Conservation (phyloP, 176 grass and related monocot genomes). For the Oryza longistaminata region DNA sequence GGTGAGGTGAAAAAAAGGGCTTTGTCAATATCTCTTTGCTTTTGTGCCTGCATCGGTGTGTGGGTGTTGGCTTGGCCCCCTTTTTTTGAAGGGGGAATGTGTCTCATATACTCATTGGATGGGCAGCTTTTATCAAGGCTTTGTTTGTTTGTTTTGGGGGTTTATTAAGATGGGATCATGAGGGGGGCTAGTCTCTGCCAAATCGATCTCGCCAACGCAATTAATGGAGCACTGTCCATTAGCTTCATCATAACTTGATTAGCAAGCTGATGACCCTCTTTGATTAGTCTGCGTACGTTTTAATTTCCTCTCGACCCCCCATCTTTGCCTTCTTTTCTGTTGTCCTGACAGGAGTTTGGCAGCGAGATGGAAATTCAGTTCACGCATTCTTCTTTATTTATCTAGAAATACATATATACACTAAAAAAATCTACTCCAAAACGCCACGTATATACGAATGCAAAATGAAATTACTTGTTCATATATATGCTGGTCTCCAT, state of each 20-base stretch:
- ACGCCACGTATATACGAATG: neutral
- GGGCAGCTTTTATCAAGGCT: conserved; percentile 67
- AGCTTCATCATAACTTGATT: conserved; percentile 19
- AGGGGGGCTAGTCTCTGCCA: neutral
- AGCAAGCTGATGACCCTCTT: neutral
- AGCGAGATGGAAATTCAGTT: conserved; percentile 19
- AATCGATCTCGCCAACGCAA: neutral
- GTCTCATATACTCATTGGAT: conserved; percentile 75
- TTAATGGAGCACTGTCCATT: neutral
- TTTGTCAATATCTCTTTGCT: conserved; percentile 69
- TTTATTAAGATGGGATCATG: conserved; percentile 42
- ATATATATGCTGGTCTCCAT: neutral
- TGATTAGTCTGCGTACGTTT: neutral
- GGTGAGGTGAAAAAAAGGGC: conserved; percentile 45
- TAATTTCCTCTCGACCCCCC: neutral
- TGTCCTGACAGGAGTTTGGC: conserved; percentile 35
- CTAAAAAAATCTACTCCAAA: neutral
- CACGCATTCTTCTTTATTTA: conserved; percentile 1
- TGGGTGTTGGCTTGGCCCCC: conserved; percentile 39
- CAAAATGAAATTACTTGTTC: neutral
- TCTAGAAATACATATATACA: neutral
- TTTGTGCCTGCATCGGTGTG: conserved; percentile 52
- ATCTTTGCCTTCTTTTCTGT: neutral
- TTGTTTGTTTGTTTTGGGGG: conserved; percentile 57
- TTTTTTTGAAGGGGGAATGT: conserved; percentile 64